Conservation (phyloP, 2,329 filamentous ascomycete genomes). For the Beauveria sp. region DNA sequence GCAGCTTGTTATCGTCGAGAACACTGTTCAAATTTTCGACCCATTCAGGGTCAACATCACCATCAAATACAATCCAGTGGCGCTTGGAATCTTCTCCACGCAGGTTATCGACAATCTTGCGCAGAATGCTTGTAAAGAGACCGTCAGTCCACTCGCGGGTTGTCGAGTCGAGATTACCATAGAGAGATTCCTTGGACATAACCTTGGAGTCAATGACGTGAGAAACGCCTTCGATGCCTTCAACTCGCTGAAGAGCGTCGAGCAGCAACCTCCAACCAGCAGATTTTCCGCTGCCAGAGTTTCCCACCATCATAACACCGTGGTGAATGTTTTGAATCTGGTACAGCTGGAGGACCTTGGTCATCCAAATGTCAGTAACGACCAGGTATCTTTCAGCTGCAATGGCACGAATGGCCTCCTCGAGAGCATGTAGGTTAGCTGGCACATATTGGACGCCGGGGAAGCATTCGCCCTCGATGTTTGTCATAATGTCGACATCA, state of each 20-base stretch:
- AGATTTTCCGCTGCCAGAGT: conserved; percentile 95
- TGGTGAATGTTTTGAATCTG: conserved; percentile 98
- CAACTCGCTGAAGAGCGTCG: conserved; percentile 82
- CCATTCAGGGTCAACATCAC: conserved; percentile 98
- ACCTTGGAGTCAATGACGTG: conserved; percentile 99
- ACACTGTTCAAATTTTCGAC: conserved; percentile 99
- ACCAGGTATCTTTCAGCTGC: conserved; percentile 81
- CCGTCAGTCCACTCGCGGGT: conserved; percentile 99
- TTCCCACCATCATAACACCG: conserved; percentile 99
- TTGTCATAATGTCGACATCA: conserved; percentile 81
- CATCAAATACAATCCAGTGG: conserved; percentile 99
- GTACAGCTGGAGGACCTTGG: conserved; percentile 91
- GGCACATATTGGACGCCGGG: conserved; percentile 89
- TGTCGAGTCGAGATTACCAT: conserved; percentile 91
- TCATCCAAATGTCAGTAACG: conserved; percentile 92
- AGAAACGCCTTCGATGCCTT: conserved; percentile 86
- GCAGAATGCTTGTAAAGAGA: conserved; percentile 92
- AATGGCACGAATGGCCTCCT: conserved; percentile 72
- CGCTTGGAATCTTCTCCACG: conserved; percentile 94
- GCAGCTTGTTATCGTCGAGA: conserved; percentile 95
- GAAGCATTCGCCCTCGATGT: conserved; percentile 80
- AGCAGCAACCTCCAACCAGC: conserved; percentile 89
- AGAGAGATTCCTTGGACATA: conserved; percentile 98
- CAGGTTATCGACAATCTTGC: conserved; percentile 97
- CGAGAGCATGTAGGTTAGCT: conserved; percentile 72